phyloP scores from a whole-genome alignment of 2,329 filamentous ascomycete genomes.

The Arthroderma sp. region DNA sequence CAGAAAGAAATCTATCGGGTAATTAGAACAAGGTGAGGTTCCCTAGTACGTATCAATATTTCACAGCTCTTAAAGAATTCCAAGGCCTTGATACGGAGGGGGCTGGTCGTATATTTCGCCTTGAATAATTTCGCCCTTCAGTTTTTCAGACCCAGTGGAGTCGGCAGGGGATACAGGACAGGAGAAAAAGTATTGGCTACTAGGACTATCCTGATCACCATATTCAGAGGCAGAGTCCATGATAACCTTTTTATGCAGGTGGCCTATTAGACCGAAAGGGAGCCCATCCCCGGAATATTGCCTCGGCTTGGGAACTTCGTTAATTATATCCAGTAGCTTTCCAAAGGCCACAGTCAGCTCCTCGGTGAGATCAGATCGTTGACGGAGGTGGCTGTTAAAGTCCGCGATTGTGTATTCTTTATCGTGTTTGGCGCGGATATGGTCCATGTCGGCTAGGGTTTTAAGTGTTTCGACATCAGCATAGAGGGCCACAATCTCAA shows the following conservation, averaged over 20 bases:
- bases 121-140: too few species aligned
- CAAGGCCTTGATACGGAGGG: too few species aligned
- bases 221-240: neutral
- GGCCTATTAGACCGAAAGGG: neutral
- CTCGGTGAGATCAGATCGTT: conserved; percentile 10
- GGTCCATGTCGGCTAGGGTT: conserved; percentile 16
- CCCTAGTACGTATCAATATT: too few species aligned
- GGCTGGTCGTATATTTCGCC: too few species aligned
- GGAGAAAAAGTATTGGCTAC: neutral
- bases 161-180: neutral
- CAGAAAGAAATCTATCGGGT: too few species aligned
- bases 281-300: too few species aligned
- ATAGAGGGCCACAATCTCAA: conserved; percentile 18
- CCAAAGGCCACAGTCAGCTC: conserved; percentile 11
- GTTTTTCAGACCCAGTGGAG: neutral
- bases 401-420: conserved; percentile 13
- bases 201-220: neutral
- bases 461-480: conserved; percentile 19
- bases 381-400: conserved; percentile 8
- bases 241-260: neutral
- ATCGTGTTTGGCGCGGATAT: conserved; percentile 17
- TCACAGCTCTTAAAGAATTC: too few species aligned
- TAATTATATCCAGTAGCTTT: conserved; percentile 10
- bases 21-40: too few species aligned
- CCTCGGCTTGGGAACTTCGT: conserved; percentile 5